phyloP scores from a whole-genome alignment of 148 eudicot genomes.

The Nyssa sinensis region DNA sequence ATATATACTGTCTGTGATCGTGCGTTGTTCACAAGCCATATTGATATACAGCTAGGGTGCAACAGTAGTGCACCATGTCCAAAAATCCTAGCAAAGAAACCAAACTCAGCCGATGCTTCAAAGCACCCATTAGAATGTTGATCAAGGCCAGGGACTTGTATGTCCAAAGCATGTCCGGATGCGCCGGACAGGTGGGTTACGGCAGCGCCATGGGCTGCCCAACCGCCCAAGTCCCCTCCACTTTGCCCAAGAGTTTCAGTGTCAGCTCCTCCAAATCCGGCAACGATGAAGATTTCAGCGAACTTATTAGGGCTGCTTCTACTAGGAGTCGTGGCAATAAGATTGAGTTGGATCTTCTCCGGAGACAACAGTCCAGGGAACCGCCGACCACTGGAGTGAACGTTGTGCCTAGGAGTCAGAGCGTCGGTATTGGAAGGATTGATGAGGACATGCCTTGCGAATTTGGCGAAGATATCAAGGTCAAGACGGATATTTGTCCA shows the following conservation, averaged over 20 bases:
- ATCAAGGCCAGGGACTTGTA: conserved; percentile 39
- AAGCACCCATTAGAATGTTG: conserved; percentile 29
- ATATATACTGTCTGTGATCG: too few relatives aligned
- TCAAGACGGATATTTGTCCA: conserved; percentile 4
- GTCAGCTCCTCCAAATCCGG: too few relatives aligned
- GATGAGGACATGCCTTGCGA: conserved; percentile 51
- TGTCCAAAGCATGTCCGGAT: conserved; percentile 26
- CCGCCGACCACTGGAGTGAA: not conserved
- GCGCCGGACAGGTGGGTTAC: conserved; percentile 25
- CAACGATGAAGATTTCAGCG: conserved; percentile 29
- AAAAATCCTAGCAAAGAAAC: conserved; percentile 13
- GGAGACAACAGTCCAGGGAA: conserved; percentile 2
- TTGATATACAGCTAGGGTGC: too few relatives aligned
- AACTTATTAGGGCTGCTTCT: conserved; percentile 35
- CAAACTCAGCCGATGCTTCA: conserved; percentile 22
- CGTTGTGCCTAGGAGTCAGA: conserved; percentile 25
- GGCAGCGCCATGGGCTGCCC: conserved; percentile 33
- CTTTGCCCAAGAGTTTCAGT: conserved; percentile 42
- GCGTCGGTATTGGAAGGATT: conserved; percentile 41
- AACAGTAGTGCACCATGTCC: not conserved
- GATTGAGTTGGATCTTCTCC: conserved; percentile 27
- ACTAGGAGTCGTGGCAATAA: conserved; percentile 22
- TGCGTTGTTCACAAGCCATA: too few relatives aligned
- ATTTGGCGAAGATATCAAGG: conserved; percentile 22
- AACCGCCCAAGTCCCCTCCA: conserved; percentile 20